Evolutionary conservation across 495 filamentous ascomycete genomes (phyloP).

Genomic region (Poronia punctata): DNA sequence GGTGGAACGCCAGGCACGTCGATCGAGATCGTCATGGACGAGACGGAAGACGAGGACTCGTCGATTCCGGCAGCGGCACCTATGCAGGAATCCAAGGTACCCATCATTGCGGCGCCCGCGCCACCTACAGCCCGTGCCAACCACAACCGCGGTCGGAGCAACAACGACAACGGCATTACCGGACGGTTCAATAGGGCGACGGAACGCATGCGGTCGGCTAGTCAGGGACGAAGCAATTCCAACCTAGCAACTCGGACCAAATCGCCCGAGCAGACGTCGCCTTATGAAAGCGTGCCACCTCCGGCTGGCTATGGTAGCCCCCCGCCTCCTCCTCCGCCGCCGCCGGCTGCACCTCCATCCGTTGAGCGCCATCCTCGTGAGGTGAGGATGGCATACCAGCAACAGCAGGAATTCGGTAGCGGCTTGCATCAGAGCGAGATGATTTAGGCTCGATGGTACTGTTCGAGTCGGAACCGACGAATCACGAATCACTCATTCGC

Average conservation of each 20-base stretch:
- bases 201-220: constrained; percentile 61
- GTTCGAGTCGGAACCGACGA: too few species aligned
- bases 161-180: constrained; percentile 55
- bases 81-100: constrained; percentile 21
- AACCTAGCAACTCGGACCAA: constrained; percentile 28
- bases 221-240: constrained; percentile 43
- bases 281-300: constrained; percentile 54
- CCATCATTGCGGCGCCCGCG: constrained; percentile 28
- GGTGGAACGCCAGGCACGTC: constrained; percentile 47
- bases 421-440: constrained; percentile 41
- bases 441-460: constrained; percentile 25
- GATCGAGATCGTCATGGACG: constrained; percentile 70
- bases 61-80: constrained; percentile 14
- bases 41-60: constrained; percentile 40
- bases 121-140: constrained; percentile 25
- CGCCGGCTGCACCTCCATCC: constrained; percentile 9
- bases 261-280: constrained; percentile 36
- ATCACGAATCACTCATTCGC: not conserved
- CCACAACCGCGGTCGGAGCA: constrained; percentile 61
- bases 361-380: constrained; percentile 36
- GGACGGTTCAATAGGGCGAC: constrained; percentile 60
- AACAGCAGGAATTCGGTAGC: constrained; percentile 34
- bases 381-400: constrained; percentile 29
- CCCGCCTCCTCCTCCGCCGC: constrained; percentile 1
- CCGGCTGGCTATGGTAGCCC: constrained; percentile 15